Evolutionary conservation across 108 stramenopile species (phyloP), one percentile per base, ranked within the genome.

Genomic region (Pseudonitzschia delicatissima): DNA sequence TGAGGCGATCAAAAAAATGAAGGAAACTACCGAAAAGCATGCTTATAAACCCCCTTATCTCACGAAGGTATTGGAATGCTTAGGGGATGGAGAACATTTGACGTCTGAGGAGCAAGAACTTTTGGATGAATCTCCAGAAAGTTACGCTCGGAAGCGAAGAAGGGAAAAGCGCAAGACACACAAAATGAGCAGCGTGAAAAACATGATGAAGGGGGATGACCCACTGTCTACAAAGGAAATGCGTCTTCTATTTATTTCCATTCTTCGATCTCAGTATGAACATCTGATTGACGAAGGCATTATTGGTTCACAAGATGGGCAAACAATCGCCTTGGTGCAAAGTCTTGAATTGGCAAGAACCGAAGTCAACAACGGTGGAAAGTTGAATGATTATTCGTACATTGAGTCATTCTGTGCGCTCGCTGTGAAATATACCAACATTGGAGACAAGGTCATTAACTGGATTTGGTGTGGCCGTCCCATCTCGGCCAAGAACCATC

Each of bases 321-420:
- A 82, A 15, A 59, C 73, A 2, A 51, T 80, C 33, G 64, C 78
- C n/a, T 52, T 89, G 23, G 51, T 63, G 25, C 74, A 80, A 45
- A 79, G 81, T 63, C 67, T 87, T 15, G 82, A 84, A 26, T 67
- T 84, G 31, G 76, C 82, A 29, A 51, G 66, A 37, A 74, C 83
- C 40, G 61, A 57, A 21, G 82, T 80, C 5, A 42, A 39, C 29
- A 81, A 82, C 29, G 85, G 84, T 3, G 50, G 58, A 31, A 47
- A 48, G n/a, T 32, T 82, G 26, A 59, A 77, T 25, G 80, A 82
- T 53, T 82, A 68, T 68, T 50, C 66, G 26, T 70, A 63, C 31
- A 52, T 76, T 40, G 52, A n/a, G 2, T 2, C 23, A 5, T 36
- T 77, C n/a, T 47, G 66, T 32, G 17, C 40, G 47, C 33, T 29